Percentiles rank a stretch among this genome's conserved stretches.
Conservation (phyloP, 1,284 basidiomycete genomes). For the Cutaneotrichosporon sp. region DNA sequence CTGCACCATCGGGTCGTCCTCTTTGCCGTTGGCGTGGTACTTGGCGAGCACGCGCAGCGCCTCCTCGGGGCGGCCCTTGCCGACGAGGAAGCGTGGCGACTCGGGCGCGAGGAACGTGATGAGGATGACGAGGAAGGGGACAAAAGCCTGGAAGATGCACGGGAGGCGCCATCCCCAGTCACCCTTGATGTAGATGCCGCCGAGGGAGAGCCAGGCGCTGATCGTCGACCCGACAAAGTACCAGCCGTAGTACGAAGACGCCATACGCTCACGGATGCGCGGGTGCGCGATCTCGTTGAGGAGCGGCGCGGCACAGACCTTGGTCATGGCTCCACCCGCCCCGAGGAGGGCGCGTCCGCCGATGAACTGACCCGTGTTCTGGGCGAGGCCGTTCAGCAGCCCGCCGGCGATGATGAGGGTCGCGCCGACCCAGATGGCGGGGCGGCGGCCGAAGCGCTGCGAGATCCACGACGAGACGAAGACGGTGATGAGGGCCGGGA, state of each 20-base stretch:
- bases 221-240: slow-evolving; percentile 22
- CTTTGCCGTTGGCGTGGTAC: slow-evolving; percentile 36
- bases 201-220: slow-evolving; percentile 18
- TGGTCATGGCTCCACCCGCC: slow-evolving; percentile 34
- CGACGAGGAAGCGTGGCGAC: slow-evolving; percentile 54
- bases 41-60: slow-evolving; percentile 36
- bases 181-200: slow-evolving; percentile 18
- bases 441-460: slow-evolving; percentile 27
- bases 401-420: slow-evolving; percentile 32
- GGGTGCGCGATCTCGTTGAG: slow-evolving; percentile 35
- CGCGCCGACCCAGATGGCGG: slow-evolving; percentile 31
- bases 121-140: slow-evolving; percentile 16
- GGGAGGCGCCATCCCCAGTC: slow-evolving; percentile 28
- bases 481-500: slow-evolving; percentile 31
- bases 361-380: slow-evolving; percentile 22
- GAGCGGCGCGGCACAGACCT: slow-evolving; percentile 26
- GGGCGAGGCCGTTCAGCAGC: slow-evolving; percentile 33
- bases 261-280: slow-evolving; percentile 28
- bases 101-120: slow-evolving; percentile 13
- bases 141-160: slow-evolving; percentile 19
- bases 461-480: slow-evolving; percentile 30
- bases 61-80: slow-evolving; percentile 31
- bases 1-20: slow-evolving; percentile 29
- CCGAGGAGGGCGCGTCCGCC: slow-evolving; percentile 33
- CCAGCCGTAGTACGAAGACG: slow-evolving; percentile 18